Evolutionary conservation across 2,329 filamentous ascomycete genomes (phyloP), one percentile per base, ranked within the genome.

Genomic region (Colletotrichum sidae): DNA sequence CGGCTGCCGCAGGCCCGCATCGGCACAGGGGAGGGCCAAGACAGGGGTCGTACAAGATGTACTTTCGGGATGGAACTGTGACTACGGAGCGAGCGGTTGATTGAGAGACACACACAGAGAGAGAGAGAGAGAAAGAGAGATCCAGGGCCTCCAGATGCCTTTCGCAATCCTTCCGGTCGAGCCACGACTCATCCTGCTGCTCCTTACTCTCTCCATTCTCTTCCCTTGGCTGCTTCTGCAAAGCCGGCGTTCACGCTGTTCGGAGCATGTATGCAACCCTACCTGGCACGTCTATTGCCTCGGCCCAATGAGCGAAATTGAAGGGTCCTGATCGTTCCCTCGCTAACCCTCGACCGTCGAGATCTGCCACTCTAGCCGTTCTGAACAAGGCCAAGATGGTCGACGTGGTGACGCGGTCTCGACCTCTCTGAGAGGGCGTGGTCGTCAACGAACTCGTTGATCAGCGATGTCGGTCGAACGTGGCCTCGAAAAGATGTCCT

Each of bases 1-100:
- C 61, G 56, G 56, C 61, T 65, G 62, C 58, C 62, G 62, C 57
- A 65, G 62, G 52, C 62, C 62, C 57, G 62, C 62, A 65, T 65
- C 62, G 62, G 62, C 62, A 65, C 62, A 65, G 57, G 57, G 62
- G 57, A 54, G 38, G 39, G 49, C 17, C 34, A 45, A 52, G 42
- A 39, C 38, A 59, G 42, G 61, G 56, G 44, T 60, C 56, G 45
- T 35, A 55, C 39, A 65, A 51, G 38, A 47, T 45, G 39, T 44
- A 55, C 52, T 17, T 46, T 34, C 34, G 25, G 12, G 17, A 38
- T 44, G 38, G 42, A 41, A n/a, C 49, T 50, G 34, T 17, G n/a
- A 34, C n/a, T 50, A 34, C 41, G 52, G 45, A 33, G 38, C 38
- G 15, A 53, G 47, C 47, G 41, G 47, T 45, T 53, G 33, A 34